phyloP scores from a whole-genome alignment of 2,329 filamentous ascomycete species.

The Cladosporium oxysporum region DNA sequence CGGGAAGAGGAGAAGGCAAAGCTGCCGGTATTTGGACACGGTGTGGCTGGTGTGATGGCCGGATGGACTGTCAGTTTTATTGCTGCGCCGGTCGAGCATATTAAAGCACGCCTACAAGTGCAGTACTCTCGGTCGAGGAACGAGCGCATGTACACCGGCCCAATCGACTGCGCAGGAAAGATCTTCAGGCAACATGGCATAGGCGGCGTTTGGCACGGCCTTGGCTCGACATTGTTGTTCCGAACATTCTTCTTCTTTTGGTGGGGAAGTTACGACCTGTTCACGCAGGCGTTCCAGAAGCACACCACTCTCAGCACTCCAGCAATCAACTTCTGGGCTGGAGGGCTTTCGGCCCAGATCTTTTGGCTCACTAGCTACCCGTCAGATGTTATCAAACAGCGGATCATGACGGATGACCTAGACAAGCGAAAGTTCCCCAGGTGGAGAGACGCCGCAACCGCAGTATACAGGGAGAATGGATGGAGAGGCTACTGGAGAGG shows the following conservation, averaged over 20 bases:
- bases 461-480: constrained; percentile 76
- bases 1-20: constrained; percentile 45
- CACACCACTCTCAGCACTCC: constrained; percentile 73
- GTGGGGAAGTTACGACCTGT: constrained; percentile 67
- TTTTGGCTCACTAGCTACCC: constrained; percentile 96
- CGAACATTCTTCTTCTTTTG: constrained; percentile 81
- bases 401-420: constrained; percentile 93
- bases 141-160: constrained; percentile 79
- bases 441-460: constrained; percentile 78
- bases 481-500: constrained; percentile 85
- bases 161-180: constrained; percentile 78
- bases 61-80: constrained; percentile 90
- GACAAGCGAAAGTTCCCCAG: constrained; percentile 69
- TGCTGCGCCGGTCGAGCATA: constrained; percentile 89
- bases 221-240: constrained; percentile 83
- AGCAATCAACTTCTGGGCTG: constrained; percentile 94
- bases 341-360: constrained; percentile 85
- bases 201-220: constrained; percentile 79
- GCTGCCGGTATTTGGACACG: constrained; percentile 79
- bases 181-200: constrained; percentile 69
- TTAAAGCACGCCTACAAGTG: constrained; percentile 91
- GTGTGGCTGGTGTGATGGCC: constrained; percentile 81
- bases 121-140: constrained; percentile 83
- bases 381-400: constrained; percentile 82
- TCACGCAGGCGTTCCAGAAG: constrained; percentile 67